phyloP scores from a whole-genome alignment of 495 filamentous ascomycete genomes.

The Trichoderma orchidacearum region DNA sequence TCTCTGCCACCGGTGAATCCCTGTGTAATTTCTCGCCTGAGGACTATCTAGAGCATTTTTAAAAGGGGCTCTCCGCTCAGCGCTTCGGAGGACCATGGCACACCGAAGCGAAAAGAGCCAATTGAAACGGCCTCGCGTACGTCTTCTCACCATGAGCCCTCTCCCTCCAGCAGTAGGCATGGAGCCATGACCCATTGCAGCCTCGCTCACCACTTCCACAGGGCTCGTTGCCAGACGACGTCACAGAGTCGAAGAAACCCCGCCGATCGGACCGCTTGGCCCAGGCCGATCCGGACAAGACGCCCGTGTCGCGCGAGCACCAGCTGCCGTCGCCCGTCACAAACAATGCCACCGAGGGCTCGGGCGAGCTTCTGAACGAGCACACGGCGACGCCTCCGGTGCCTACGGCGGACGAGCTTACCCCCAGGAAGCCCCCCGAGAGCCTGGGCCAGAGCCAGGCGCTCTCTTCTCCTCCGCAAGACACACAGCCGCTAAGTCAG shows the following conservation, averaged over 20 bases:
- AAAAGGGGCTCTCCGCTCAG: background rate
- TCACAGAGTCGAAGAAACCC: slow-evolving; percentile 48
- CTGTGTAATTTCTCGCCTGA: background rate
- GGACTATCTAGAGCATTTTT: background rate
- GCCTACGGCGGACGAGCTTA: slow-evolving; percentile 53
- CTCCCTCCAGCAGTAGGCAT: slow-evolving; percentile 9
- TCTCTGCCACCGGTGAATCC: background rate
- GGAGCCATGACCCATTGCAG: slow-evolving; percentile 14
- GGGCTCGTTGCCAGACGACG: slow-evolving; percentile 28
- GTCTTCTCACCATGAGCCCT: slow-evolving; percentile 11
- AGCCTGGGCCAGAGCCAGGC: slow-evolving; percentile 27
- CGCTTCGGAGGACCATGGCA: slow-evolving; percentile 24
- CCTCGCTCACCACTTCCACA: slow-evolving; percentile 12
- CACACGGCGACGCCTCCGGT: slow-evolving; percentile 57
- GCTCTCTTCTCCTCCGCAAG: slow-evolving; percentile 40
- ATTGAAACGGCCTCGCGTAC: slow-evolving; percentile 38
- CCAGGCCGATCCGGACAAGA: slow-evolving; percentile 34
- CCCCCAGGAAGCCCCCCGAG: slow-evolving; percentile 31
- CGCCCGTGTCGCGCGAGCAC: slow-evolving; percentile 40
- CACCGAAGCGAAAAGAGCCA: slow-evolving; percentile 39
- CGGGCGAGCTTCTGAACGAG: slow-evolving; percentile 28
- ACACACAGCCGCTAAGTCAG: slow-evolving; percentile 63
- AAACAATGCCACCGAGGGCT: slow-evolving; percentile 44
- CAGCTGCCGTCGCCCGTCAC: slow-evolving; percentile 80
- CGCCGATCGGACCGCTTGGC: slow-evolving; percentile 48